Base-by-base conservation (phyloP, 257 asterid species). In the Lavandula angustifolia region DNA sequence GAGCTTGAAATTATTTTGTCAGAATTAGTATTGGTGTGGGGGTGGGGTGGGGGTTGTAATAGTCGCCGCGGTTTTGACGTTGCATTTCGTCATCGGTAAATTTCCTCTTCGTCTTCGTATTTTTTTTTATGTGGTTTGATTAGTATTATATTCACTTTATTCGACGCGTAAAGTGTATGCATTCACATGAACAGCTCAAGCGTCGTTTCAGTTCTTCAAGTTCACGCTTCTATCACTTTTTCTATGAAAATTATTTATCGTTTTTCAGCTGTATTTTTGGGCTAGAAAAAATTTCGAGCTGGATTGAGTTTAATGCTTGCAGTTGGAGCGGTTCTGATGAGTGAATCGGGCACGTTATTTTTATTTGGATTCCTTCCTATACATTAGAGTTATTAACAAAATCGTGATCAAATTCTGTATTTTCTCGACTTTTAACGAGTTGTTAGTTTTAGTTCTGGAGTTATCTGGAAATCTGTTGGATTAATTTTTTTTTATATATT, bases 101-200 rank as follows among this genome's bases (percentile, higher is more conserved):
- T 54, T 56, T 47, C 12, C 22, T 43, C 17, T 52, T 47, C 48
- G 40, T 55, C 50, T 33, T 66, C 73, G 63, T 31, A 33, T 33
- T 33, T 59, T 14, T 37, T 44, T 9, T 12, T 49, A 44, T 52
- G 14, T 70, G 67, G 48, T 47, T 65, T 75, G 42, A 43, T 60
- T 40, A 58, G 64, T 66, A 50, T 69, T 64, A 47, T 59, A 7
- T 66, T 51, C 38, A 14, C 78, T 69, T 72, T 69, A 70, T 73
- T 71, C 73, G 65, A 77, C 80, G 83, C 80, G 82, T 79, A 68
- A 76, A 67, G 76, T 18, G 53, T 77, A 31, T 65, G 48, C 75
- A 37, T 60, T 65, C 66, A 53, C 67, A 50, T 22, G 69, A 65
- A 33, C 40, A 54, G 41, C 68, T 64, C 49, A 17, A 55, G 56